Evolutionary conservation across 257 asterid genomes (phyloP), one percentile per base, ranked within the genome.

Genomic region (Solanum okadae): DNA sequence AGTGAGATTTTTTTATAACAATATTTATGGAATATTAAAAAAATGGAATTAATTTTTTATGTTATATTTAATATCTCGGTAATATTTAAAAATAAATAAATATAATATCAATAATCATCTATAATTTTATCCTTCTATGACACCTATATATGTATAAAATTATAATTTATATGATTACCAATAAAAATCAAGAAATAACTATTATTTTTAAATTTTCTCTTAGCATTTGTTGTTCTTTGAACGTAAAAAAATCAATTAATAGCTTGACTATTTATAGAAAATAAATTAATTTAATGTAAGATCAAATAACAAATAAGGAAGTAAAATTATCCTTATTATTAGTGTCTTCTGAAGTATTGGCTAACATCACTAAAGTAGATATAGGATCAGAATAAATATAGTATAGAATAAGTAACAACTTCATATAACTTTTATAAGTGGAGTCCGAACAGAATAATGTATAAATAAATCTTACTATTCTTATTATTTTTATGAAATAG

Each of bases 361-460:
- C 20, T 29, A 68, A 29, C 22, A 6, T 6, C 11, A 29, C 38
- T 65, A 6, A 14, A 29, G 4, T 27, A 56, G 34, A 29, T 70
- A 70, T 70, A 14, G 3, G 37, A 70, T 29, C 12, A 29, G 23
- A 27, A 14, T 29, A 14, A 68, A 29, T 27, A 29, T 27, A 29
- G 10, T 29, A 14, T 70, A 70, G 4, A n/a, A 65, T n/a, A 65
- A 65, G 63, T 1, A 65, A 65, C 18, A 65, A 65, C 1, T n/a
- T 65, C 5, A n/a, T 4, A 0, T 1, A 5, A n/a, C 15, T 65
- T 12, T 65, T 10, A n/a, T 65, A 65, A 65, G 8, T n/a, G 18
- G 1, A 11, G 3, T 65, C 3, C 2, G 10, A 56, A 18, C 8
- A 25, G 0, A 2, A 25, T 65, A 2, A 65, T 0, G 0, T 11